A percentile compares a stretch with the other conserved stretches of the same genome.
Conservation (phyloP, 495 filamentous ascomycete species). For the Bombardia bombarda region DNA sequence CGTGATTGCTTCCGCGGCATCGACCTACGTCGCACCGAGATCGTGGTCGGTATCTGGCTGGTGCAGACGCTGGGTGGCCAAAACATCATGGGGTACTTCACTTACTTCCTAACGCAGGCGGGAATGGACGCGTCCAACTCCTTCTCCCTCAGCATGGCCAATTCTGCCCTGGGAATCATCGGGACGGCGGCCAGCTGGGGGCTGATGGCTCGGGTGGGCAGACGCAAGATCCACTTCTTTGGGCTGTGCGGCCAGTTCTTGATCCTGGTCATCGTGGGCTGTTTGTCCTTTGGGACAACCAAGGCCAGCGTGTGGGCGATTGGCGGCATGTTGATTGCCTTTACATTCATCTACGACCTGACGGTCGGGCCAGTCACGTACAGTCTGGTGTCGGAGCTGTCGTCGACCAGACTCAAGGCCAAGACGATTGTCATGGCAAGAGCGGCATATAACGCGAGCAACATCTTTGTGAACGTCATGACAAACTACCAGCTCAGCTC, state of each 20-base stretch:
- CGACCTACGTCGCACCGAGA: constrained; percentile 59
- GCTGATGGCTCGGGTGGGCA: constrained; percentile 40
- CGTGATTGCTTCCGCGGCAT: constrained; percentile 59
- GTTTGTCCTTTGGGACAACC: constrained; percentile 15
- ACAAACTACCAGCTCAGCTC: constrained; percentile 44
- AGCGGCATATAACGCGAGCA: constrained; percentile 42
- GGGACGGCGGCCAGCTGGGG: constrained; percentile 45
- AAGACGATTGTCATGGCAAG: constrained; percentile 50
- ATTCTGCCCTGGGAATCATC: constrained; percentile 41
- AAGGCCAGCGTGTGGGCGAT: constrained; percentile 27
- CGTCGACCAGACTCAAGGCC: constrained; percentile 42
- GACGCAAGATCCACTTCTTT: constrained; percentile 41
- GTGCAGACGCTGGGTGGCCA: constrained; percentile 62
- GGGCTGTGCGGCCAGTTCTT: constrained; percentile 30
- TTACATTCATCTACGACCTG: constrained; percentile 45
- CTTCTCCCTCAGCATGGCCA: constrained; percentile 36
- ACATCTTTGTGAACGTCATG: constrained; percentile 37
- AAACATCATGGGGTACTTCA: constrained; percentile 61
- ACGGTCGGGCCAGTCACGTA: constrained; percentile 50
- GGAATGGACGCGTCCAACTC: constrained; percentile 48
- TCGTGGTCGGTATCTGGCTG: constrained; percentile 56
- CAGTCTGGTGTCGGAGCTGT: constrained; percentile 46
- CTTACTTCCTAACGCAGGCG: constrained; percentile 62
- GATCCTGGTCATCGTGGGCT: constrained; percentile 33
- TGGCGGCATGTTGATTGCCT: constrained; percentile 42